Evolutionary conservation across 1,139 yeast species (phyloP), one percentile per base, ranked within the genome.

Genomic region (Meyerozyma smithsonii): DNA sequence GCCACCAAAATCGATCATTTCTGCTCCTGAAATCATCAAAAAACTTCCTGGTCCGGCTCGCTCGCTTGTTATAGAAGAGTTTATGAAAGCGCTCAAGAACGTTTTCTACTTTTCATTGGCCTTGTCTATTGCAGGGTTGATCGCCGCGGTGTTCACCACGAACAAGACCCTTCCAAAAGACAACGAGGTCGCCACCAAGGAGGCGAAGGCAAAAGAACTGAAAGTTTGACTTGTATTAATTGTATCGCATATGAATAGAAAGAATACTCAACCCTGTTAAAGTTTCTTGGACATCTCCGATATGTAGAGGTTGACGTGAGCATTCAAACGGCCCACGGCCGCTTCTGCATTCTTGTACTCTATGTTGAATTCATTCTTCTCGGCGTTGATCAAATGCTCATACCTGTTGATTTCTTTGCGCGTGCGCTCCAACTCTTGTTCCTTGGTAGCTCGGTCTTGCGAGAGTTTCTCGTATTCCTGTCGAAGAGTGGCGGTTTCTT

Each of bases 301-400:
- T 44, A 78, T 48, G 49, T 79, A 79, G 36, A 64, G 49, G 42
- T 62, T 64, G 28, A 82, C 63, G 47, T 77, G 83, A 3, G 76
- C 64, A 49, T 75, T 76, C 42, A 84, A 64, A 43, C 73, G 68
- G 26, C 74, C 74, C 30, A 80, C 67, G 48, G 81, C 84, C 38
- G 68, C 54, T 41, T 73, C 76, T 8, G 81, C 72, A 30, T 69
- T 75, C 42, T 74, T 68, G 42, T 72, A 69, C 47, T 84, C 90
- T 35, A 56, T 57, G 43, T 79, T 81, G 44, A 74, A 74, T 16
- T 70, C 72, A 30, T 59, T 59, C 44, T 66, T 62, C 51, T 72
- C 53, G 18, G 64, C 65, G 16, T 59, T 56, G 48, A 77, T 76
- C 45, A 68, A 69, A 36, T 63, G 62, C 52, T 77, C 79, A 36